Evolutionary conservation across 2,329 filamentous ascomycete genomes (phyloP), one percentile per base, ranked within the genome.

Genomic region (Eutypa lata): DNA sequence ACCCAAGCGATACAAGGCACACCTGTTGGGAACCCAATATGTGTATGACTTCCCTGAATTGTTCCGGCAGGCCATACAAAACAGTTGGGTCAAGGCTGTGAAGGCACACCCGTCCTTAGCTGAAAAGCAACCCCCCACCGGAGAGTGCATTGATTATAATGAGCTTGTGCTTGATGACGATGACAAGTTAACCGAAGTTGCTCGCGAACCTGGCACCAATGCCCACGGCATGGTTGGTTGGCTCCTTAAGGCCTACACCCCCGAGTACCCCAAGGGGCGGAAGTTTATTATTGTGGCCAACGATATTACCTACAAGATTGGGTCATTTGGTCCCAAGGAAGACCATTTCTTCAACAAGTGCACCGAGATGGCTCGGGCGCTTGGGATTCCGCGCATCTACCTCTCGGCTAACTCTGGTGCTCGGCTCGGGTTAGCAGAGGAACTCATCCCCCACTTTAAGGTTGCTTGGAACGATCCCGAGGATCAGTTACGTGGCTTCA

Each of bases 31-130:
- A 59, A 99, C 94, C 26, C 94, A 99, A 75, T 99, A 97, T 71
- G 94, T 97, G 51, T 99, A 99, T 72, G 94, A 99, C 74, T 99
- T 99, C 88, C 94, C 94, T 28, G 94, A 99, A 81, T 86, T 99
- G 47, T 99, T 99, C 89, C 86, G 94, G 68, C 94, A 97, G 75
- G 91, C 94, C 44, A 91, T 96, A 69, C 91, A 97, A 78, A 97
- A 97, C 80, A 89, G 84, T 74, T 99, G 94, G 94, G 76, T 78
- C 67, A 87, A 87, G 71, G 85, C 86, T 52, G 81, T 89, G 59
- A 84, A 86, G 70, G 86, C 87, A 69, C 86, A 93, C 65, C 81
- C 90, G 11, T 78, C 81, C 19, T 76, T 97, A 55, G 84, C 84
- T 48, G 84, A 91, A 42, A 91, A 91, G 77, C 88, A 92, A 72